Percentiles rank a stretch among this genome's conserved stretches.
Conservation (phyloP, 331 rosid genomes). For the Malus hybrid region DNA sequence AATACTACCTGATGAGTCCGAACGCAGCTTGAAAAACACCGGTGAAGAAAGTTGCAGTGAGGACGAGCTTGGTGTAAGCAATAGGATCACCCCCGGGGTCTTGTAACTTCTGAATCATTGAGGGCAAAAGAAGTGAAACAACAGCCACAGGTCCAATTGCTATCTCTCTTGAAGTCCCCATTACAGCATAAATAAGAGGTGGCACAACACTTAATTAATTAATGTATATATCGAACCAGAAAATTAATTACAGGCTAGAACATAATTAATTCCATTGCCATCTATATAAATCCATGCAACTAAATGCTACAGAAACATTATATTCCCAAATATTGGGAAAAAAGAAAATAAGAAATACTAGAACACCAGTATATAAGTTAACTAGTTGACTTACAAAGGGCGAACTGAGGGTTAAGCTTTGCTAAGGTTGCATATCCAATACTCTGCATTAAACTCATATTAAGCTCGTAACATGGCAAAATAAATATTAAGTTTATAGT, state of each 20-base stretch:
- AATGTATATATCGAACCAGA: background rate
- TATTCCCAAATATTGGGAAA: background rate
- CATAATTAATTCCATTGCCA: background rate
- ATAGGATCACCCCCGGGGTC: conserved; percentile 51
- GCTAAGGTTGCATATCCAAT: conserved; percentile 89
- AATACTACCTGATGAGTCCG: conserved; percentile 50
- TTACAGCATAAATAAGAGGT: conserved; percentile 61
- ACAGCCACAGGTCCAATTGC: conserved; percentile 80
- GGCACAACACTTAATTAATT: conserved; percentile 50
- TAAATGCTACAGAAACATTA: background rate
- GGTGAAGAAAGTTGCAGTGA: conserved; percentile 63
- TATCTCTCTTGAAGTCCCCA: conserved; percentile 72
- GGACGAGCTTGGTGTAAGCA: conserved; percentile 52
- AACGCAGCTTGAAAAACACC: conserved; percentile 66
- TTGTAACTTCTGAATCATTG: conserved; percentile 44
- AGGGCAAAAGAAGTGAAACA: conserved; percentile 51
- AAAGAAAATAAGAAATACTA: background rate
- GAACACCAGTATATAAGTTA: background rate
- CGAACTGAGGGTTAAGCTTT: conserved; percentile 72
- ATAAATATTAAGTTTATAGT: background rate
- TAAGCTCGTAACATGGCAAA: background rate
- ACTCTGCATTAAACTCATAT: conserved; percentile 41
- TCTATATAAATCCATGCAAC: background rate
- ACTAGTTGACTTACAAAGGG: conserved; percentile 62
- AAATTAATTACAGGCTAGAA: background rate